phyloP scores from a whole-genome alignment of 2,329 filamentous ascomycete species.

The Exutisphaerella laricina region DNA sequence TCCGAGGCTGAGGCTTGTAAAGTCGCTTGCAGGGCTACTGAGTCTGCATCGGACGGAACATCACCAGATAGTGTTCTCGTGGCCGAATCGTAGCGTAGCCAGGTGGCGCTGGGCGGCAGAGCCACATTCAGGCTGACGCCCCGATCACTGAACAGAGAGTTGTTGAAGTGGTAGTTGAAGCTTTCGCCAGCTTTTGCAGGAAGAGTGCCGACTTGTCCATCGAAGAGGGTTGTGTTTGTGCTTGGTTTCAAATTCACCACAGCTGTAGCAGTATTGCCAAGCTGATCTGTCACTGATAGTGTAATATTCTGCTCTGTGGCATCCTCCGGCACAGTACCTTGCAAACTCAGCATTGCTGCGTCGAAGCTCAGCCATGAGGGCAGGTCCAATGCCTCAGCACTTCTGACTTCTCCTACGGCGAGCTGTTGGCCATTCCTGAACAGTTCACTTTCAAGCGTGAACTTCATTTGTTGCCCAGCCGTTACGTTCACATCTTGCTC shows the following conservation, averaged over 20 bases:
- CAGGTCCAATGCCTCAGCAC: slow-evolving; percentile 46
- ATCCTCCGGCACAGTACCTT: slow-evolving; percentile 58
- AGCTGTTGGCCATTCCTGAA: slow-evolving; percentile 40
- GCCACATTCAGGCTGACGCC: slow-evolving; percentile 42
- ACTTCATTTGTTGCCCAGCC: slow-evolving; percentile 30
- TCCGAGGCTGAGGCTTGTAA: slow-evolving; percentile 36
- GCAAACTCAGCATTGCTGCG: slow-evolving; percentile 54
- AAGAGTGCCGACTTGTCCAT: slow-evolving; percentile 39
- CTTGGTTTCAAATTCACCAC: slow-evolving; percentile 39
- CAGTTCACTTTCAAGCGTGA: slow-evolving; percentile 32
- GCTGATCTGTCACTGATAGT: slow-evolving; percentile 55
- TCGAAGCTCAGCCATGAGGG: slow-evolving; percentile 69
- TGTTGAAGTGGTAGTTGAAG: slow-evolving; percentile 46
- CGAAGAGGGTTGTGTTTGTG: slow-evolving; percentile 39
- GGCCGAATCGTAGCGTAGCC: slow-evolving; percentile 46
- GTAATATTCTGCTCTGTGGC: slow-evolving; percentile 58
- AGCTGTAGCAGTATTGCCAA: slow-evolving; percentile 54
- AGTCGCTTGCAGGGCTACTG: slow-evolving; percentile 39
- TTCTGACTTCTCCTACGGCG: slow-evolving; percentile 46
- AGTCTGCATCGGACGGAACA: slow-evolving; percentile 40
- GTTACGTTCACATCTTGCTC: slow-evolving; percentile 40
- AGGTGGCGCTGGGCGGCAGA: slow-evolving; percentile 40
- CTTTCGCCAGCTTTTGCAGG: slow-evolving; percentile 46
- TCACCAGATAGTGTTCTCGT: slow-evolving; percentile 45
- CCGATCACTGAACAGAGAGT: slow-evolving; percentile 38